Percentiles rank a stretch among this genome's conserved stretches.
These are phyloP conservation scores for Lotmaria passim DNA, from an alignment of 208 protist genomes.

Conservation along the genomic window DNA sequence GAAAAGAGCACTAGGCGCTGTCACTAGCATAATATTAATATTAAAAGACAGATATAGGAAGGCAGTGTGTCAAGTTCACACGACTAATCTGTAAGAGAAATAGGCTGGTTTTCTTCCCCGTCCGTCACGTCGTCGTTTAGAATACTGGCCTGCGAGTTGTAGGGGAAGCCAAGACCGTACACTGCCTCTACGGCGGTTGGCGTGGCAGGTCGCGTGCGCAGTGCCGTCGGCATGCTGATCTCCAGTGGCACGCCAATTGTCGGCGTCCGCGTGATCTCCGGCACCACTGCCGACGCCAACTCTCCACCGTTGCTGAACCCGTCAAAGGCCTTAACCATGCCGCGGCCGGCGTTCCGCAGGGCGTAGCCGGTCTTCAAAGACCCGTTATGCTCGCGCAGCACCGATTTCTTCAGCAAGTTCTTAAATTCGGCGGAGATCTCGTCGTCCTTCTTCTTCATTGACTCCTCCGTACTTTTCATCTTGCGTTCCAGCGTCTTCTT, in stretches of 20 bases:
- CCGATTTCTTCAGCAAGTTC: background rate
- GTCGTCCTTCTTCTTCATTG: background rate
- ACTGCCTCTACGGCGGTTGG: background rate
- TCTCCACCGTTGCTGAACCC: background rate
- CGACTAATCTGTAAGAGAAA: background rate
- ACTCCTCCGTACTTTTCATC: background rate
- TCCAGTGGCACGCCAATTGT: conserved; percentile 1
- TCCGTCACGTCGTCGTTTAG: background rate
- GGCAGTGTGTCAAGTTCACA: background rate
- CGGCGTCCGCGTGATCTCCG: background rate
- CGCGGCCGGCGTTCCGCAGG: background rate
- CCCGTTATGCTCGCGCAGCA: background rate
- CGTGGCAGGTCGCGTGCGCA: background rate
- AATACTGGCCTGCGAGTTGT: background rate
- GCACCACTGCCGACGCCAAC: background rate
- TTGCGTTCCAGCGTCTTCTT: background rate
- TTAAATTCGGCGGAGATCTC: background rate
- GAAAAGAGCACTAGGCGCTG: too few relatives aligned
- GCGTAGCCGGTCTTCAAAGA: background rate
- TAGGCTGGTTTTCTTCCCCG: background rate
- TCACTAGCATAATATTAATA: too few relatives aligned
- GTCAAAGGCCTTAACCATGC: background rate
- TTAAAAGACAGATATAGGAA: too few relatives aligned
- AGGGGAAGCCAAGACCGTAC: conserved; percentile 2
- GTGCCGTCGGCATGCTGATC: background rate